Evolutionary conservation across 129 eudicot species (phyloP).

Genomic region (Flaveria sonorensis): DNA sequence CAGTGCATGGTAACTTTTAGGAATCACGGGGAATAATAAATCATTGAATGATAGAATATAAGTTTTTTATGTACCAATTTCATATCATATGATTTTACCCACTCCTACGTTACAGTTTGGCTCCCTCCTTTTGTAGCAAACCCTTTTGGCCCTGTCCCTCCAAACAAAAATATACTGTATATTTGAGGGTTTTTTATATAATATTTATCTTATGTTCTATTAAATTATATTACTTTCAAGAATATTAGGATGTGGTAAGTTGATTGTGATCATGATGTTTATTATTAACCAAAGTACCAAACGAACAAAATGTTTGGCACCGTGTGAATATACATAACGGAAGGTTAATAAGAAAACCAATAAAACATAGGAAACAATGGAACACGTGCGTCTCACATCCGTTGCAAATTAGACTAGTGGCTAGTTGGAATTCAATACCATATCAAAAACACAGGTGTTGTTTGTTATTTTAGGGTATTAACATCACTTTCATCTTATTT

Average conservation of each 20-base stretch:
- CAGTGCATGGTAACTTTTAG: constrained; percentile 26
- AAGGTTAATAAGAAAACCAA: no score
- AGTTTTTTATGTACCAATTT: constrained; percentile 25
- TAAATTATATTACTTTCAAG: neutral
- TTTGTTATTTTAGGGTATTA: no score
- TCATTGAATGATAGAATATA: constrained; percentile 18
- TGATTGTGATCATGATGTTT: neutral
- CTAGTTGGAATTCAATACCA: no score
- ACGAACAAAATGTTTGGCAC: no score
- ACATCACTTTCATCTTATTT: no score
- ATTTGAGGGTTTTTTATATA: neutral
- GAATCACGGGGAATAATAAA: constrained; percentile 32
- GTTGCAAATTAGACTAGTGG: no score
- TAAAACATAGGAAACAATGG: no score
- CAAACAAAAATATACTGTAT: neutral
- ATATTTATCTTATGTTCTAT: neutral
- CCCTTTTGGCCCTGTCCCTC: constrained; percentile 27
- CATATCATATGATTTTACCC: constrained; percentile 15
- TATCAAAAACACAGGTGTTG: no score
- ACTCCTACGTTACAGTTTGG: constrained; percentile 11
- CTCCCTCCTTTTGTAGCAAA: constrained; percentile 28
- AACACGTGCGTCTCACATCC: no score
- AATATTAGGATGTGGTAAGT: neutral
- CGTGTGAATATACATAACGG: no score
- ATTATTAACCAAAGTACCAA: no score